Evolutionary conservation across 163 green algal species (phyloP), one percentile per base, ranked within the genome.

Genomic region (Scenedesmus sp.): DNA sequence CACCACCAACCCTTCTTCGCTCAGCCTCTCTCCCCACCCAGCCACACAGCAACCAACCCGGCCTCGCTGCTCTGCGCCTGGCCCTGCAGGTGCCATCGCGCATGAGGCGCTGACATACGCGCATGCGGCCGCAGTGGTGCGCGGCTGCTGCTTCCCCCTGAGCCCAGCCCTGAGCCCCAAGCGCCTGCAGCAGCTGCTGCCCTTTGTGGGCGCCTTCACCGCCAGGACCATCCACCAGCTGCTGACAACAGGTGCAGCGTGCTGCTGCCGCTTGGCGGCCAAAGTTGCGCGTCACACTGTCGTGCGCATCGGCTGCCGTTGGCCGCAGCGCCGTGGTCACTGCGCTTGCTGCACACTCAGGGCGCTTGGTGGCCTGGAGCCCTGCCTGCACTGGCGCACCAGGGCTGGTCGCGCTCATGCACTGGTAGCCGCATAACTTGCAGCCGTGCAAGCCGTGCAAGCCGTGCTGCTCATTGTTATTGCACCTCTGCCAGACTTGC

Each of bases 51-150:
- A n/a, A n/a, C n/a, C n/a, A n/a, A n/a, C n/a, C n/a, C n/a, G n/a
- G n/a, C n/a, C n/a, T n/a, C 37, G 18, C 35, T 89, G 59, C 59
- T 82, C n/a, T n/a, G n/a, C n/a, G 42, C 7, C 15, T 73, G 44
- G 24, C 76, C 16, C 56, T 46, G 53, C 51, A 46, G 22, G n/a
- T 88, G 53, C 24, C 33, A 53, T 91, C n/a, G 87, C 43, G 3
- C 89, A 92, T 26, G 72, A 93, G 83, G 90, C 92, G 0, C 87
- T 94, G 42, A 92, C 84, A 26, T 94, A 92, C 33, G 83, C 90
- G 30, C 92, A 91, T 40, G 92, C 88, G 22, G 92, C 92, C 35
- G 92, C 92, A 24, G 83, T 89, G 22, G 90, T 94, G 13, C 90
- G 92, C 1, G 92, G 61, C 68, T 90, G 83, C 76, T 42, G 79